Evolutionary conservation across 164 flowering plant genomes (phyloP).

Genomic region (Piper betle): DNA sequence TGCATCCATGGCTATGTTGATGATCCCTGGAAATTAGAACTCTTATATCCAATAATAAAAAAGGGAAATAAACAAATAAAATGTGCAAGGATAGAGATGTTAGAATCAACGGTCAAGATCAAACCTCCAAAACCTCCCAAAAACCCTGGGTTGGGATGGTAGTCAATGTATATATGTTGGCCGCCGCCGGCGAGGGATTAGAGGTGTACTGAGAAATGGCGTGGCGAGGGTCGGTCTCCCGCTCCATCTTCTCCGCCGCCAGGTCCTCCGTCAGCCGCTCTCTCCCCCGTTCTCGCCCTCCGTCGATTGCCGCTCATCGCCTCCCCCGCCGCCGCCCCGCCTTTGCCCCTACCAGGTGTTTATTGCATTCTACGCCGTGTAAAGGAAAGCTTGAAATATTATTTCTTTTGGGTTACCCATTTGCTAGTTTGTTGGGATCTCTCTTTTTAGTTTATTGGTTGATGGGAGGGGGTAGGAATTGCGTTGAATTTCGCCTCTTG

Average conservation of each 20-base stretch:
- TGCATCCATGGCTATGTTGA: too few relatives aligned
- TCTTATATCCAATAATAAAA: too few relatives aligned
- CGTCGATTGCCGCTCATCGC: slow-evolving; percentile 34
- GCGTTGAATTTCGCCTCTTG: too few relatives aligned
- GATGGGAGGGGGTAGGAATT: too few relatives aligned
- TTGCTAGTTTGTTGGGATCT: too few relatives aligned
- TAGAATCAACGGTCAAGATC: too few relatives aligned
- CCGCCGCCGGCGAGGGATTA: neutral
- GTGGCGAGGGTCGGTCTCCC: slow-evolving; percentile 63
- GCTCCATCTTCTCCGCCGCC: slow-evolving; percentile 52
- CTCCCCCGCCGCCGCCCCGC: slow-evolving; percentile 30
- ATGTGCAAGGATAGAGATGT: too few relatives aligned
- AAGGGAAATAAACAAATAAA: too few relatives aligned
- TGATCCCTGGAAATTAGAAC: too few relatives aligned
- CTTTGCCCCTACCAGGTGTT: slow-evolving; percentile 41
- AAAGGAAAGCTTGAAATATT: neutral
- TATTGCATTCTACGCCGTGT: neutral
- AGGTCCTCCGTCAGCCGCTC: slow-evolving; percentile 40
- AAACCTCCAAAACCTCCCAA: neutral
- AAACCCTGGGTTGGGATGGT: neutral
- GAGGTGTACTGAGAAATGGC: slow-evolving; percentile 36
- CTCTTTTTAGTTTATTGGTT: too few relatives aligned
- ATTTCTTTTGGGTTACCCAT: neutral
- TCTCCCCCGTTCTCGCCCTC: slow-evolving; percentile 46
- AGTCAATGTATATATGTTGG: neutral